phyloP scores from a whole-genome alignment of 2,329 filamentous ascomycete species.

The Trichoderma sp. region DNA sequence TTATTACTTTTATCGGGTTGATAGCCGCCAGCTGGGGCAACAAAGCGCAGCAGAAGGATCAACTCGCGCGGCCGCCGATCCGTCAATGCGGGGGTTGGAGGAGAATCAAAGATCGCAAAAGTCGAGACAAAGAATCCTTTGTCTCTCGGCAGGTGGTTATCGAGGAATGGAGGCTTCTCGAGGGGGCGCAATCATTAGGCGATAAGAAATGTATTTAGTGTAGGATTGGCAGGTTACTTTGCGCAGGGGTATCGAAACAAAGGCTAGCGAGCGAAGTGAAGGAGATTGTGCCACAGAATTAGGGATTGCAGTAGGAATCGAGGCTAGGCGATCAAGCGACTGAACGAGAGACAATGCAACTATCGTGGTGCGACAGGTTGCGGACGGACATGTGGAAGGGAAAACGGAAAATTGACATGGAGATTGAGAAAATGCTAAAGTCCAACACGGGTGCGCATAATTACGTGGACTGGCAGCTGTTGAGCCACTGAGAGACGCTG shows the following conservation, averaged over 20 bases:
- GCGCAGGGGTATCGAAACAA: not conserved
- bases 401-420: not conserved
- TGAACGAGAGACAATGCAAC: conserved; percentile 13
- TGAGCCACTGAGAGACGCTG: conserved; percentile 10
- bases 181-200: conserved; percentile 1
- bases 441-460: not conserved
- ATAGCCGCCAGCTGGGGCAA: not conserved
- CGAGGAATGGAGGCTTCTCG: conserved; percentile 10
- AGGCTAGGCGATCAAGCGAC: not conserved
- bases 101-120: not conserved
- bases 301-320: not conserved
- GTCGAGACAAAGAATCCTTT: not conserved
- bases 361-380: not conserved
- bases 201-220: conserved; percentile 3
- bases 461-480: conserved; percentile 3
- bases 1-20: not conserved
- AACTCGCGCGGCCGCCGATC: not conserved
- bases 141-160: not conserved
- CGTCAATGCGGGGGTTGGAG: not conserved
- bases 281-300: not conserved
- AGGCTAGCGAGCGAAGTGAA: conserved; percentile 13
- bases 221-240: not conserved
- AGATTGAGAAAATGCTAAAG: not conserved
- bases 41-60: not conserved
- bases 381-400: not conserved